A percentile compares a stretch with the other conserved stretches of the same genome.
phyloP scores from a whole-genome alignment of 805 yeast genomes.

The Candida hispaniensis region DNA sequence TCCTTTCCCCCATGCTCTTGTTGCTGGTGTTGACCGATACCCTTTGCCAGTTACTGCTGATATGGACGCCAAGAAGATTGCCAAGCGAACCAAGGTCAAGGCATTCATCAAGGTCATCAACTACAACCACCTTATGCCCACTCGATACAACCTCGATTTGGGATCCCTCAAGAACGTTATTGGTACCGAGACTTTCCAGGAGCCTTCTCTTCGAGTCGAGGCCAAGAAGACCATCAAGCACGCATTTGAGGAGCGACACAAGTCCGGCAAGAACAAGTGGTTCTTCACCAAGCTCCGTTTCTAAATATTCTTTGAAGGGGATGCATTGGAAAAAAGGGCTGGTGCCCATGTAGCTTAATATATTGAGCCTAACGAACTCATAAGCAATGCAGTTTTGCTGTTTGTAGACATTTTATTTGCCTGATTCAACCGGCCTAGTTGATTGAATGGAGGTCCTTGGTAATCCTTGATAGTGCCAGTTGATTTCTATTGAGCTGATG shows the following conservation, averaged over 20 bases:
- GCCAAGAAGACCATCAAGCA: constrained; percentile 98
- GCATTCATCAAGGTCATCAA: constrained; percentile 97
- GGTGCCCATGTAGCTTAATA: too few relatives aligned
- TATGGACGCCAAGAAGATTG: constrained; percentile 91
- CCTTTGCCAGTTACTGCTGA: constrained; percentile 94
- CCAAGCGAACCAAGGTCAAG: constrained; percentile 96
- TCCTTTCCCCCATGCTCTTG: constrained; percentile 98
- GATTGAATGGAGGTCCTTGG: too few relatives aligned
- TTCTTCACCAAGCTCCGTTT: constrained; percentile 96
- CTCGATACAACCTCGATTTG: constrained; percentile 97
- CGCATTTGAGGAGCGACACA: constrained; percentile 99
- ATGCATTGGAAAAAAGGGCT: too few relatives aligned
- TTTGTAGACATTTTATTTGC: too few relatives aligned
- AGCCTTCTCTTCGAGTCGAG: constrained; percentile 97
- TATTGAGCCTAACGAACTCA: too few relatives aligned
- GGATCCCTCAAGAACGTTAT: constrained; percentile 88
- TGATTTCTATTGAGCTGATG: too few relatives aligned
- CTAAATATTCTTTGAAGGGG: too few relatives aligned
- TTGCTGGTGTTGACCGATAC: constrained; percentile 98
- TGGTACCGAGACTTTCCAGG: constrained; percentile 86
- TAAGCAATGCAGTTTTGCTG: too few relatives aligned
- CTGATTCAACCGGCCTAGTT: too few relatives aligned
- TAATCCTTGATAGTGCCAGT: too few relatives aligned
- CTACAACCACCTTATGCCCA: constrained; percentile 99
- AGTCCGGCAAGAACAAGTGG: constrained; percentile 99